A percentile compares a stretch with the other conserved stretches of the same genome.
Conservation (phyloP, 2,329 filamentous ascomycete genomes). For the Ceratocystiopsis sp. region DNA sequence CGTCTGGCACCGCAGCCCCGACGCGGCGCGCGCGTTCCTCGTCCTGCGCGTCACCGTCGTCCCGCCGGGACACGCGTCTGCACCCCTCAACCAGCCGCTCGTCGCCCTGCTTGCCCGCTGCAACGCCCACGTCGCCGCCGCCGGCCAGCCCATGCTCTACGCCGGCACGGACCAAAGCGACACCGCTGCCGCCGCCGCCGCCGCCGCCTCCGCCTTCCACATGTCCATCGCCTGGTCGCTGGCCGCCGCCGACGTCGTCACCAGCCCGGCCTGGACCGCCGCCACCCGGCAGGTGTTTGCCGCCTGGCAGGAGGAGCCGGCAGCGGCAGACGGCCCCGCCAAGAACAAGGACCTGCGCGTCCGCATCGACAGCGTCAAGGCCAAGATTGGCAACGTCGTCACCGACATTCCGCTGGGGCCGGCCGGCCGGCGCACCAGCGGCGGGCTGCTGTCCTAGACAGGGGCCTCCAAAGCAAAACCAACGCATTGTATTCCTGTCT, state of each 20-base stretch:
- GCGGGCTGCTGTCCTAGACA: too few relatives aligned
- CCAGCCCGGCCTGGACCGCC: slow-evolving; percentile 19
- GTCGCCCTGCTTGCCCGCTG: slow-evolving; percentile 45
- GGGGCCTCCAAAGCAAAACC: too few relatives aligned
- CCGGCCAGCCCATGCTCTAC: slow-evolving; percentile 59
- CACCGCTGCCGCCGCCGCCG: slow-evolving; percentile 7
- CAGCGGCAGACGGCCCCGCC: background rate
- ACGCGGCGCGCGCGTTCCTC: slow-evolving; percentile 64
- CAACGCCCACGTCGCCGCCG: slow-evolving; percentile 43
- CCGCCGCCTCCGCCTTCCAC: slow-evolving; percentile 45
- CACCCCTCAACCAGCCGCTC: slow-evolving; percentile 30
- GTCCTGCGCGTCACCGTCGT: slow-evolving; percentile 44
- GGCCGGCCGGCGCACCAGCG: background rate
- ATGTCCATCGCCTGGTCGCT: slow-evolving; percentile 80
- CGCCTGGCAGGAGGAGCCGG: slow-evolving; percentile 7
- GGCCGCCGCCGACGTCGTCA: slow-evolving; percentile 22
- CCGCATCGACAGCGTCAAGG: slow-evolving; percentile 45
- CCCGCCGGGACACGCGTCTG: background rate
- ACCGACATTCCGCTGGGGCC: slow-evolving; percentile 22
- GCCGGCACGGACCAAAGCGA: slow-evolving; percentile 10
- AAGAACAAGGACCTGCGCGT: slow-evolving; percentile 23
- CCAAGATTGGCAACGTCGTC: slow-evolving; percentile 58
- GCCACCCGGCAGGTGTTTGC: slow-evolving; percentile 19
- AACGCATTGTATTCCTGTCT: too few relatives aligned
- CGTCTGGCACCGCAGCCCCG: slow-evolving; percentile 34